Base-by-base conservation (phyloP, 169 alveolate species). In the Plasmodium knowlesi region DNA sequence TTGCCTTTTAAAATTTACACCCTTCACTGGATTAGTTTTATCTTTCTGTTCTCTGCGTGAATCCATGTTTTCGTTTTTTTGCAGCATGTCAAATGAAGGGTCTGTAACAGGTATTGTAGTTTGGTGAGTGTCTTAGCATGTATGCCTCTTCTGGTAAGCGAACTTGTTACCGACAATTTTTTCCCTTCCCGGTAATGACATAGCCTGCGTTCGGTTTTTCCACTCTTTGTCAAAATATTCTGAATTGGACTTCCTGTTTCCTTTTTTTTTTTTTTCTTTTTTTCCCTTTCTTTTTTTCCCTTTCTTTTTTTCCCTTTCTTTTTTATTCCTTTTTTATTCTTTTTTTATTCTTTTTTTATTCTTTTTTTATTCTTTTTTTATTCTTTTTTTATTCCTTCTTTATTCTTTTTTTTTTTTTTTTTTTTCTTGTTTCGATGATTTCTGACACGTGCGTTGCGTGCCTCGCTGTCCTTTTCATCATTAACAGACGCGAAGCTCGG, bases 1-100 rank as follows among this genome's bases (percentile, higher is more conserved):
- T 25, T 83, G 92, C 43, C 57, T 70, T 71, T 83, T 83, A 83
- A n/a, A 22, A 19, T 34, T 54, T 41, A 53, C 25, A 8, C 70
- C 34, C 5, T 2, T 25, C 10, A 32, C 34, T 22, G 30, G 41
- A 14, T 6, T 22, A 2, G 37, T 43, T 61, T 82, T 82, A 9
- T 71, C 82, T 25, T 46, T 83, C n/a, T 41, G n/a, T 22, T 39
- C 57, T 70, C 76, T 83, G 34, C 76, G 8, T 53, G 39, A 22
- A 39, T 83, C 57, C 82, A 67, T 83, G 19, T 34, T 83, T 70
- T 3, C 30, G 39, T 22, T 71, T 67, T 22, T 67, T 67, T 5
- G 34, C n/a, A 67, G 30, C 16, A 67, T 16, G 37, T 67, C n/a
- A 6, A 67, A 67, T 67, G 30, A 22, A 19, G 37, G n/a, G 76